These are phyloP conservation scores for Chamaecrista fasciculata DNA, from an alignment of 306 rosid species.

Conservation along the genomic window DNA sequence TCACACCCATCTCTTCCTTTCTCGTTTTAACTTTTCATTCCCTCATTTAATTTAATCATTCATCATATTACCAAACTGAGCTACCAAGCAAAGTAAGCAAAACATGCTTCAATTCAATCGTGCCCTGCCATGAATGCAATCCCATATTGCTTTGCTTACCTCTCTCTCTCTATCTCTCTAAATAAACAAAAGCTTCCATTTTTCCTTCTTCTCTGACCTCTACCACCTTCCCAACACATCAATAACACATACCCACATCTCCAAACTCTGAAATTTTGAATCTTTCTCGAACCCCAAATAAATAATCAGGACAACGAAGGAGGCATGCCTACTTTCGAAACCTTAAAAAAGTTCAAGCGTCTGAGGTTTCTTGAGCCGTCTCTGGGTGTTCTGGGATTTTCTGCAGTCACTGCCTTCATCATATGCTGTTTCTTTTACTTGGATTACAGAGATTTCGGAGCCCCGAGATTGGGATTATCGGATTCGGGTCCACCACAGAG, in stretches of 20 bases:
- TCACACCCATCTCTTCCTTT: slow-evolving; percentile 58
- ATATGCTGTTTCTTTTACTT: slow-evolving; percentile 55
- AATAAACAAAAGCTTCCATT: too few relatives aligned
- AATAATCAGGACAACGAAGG: slow-evolving; percentile 33
- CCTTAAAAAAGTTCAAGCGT: slow-evolving; percentile 53
- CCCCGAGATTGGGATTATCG: slow-evolving; percentile 41
- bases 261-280: not conserved
- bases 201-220: not conserved
- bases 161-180: too few relatives aligned
- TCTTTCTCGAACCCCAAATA: not conserved
- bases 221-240: slow-evolving; percentile 20
- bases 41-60: slow-evolving; percentile 12
- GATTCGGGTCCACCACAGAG: slow-evolving; percentile 46
- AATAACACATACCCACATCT: slow-evolving; percentile 29
- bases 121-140: slow-evolving; percentile 22
- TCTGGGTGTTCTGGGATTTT: slow-evolving; percentile 64
- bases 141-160: slow-evolving; percentile 33
- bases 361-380: slow-evolving; percentile 60
- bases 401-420: slow-evolving; percentile 43
- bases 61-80: slow-evolving; percentile 44
- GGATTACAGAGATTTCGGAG: slow-evolving; percentile 47
- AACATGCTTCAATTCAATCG: slow-evolving; percentile 3
- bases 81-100: slow-evolving; percentile 55
- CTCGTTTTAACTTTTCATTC: slow-evolving; percentile 17
- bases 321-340: slow-evolving; percentile 50